Base-by-base conservation (phyloP, 352 stramenopile genomes). In the Globisporangium recalcitrans region DNA sequence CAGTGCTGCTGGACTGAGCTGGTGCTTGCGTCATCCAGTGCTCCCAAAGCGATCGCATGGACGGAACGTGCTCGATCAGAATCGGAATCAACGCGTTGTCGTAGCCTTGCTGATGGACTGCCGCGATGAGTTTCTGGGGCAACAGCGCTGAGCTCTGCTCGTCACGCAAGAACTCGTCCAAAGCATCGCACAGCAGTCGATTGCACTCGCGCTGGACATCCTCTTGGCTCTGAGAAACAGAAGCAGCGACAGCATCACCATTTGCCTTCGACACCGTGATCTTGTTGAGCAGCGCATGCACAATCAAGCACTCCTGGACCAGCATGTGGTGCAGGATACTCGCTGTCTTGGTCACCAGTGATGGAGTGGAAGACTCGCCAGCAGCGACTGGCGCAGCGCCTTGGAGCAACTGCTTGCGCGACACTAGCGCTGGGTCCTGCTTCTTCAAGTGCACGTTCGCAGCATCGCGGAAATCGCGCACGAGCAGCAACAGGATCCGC, bases 271-370 rank as follows among this genome's bases (percentile, higher is more conserved):
- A n/a, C 6, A 31, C 22, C 29, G 22, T 38, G 16, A 44, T 56
- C 13, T 59, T 61, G 40, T 65, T 71, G 0, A 89, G 57, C 59
- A 89, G 66, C 6, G 63, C 71, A 47, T 89, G 80, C 3, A 74
- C 59, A 29, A 87, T 59, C 32, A 89, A 61, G 36, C 77, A 89
- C 55, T 87, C 80, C 55, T 87, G 77, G 3, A 89, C 60, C 1
- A 86, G 67, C 24, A 75, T 55, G 36, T 80, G 78, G 26, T 87
- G 74, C 22, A 78, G 70, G 5, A 84, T 65, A 58, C 63, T 82
- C 5, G 68, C 51, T 54, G 72, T 64, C 3, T 68, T 75, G 9
- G 61, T 64, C 4, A 47, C 52, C n/a, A 61, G 44, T 11, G 47
- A 61, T 16, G 21, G 57, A 21, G 14, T 44, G 19, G 38, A 27